phyloP scores from a whole-genome alignment of 306 rosid species.

The Acmispon strigosus region DNA sequence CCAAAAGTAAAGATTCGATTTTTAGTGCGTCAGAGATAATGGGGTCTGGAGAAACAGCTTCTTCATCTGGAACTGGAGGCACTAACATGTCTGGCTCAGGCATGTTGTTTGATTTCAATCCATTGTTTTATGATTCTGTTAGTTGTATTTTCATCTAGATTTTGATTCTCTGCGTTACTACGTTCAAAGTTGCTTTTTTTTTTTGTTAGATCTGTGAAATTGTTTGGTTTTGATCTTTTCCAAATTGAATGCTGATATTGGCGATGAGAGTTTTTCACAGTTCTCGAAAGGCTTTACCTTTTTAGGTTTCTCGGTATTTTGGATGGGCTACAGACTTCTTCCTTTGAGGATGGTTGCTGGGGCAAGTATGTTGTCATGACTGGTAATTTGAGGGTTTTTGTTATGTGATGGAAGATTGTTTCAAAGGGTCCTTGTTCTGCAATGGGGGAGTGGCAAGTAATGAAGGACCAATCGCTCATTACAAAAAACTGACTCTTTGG shows the following conservation, averaged over 20 bases:
- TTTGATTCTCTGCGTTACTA: background rate
- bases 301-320: background rate
- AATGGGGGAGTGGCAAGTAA: background rate
- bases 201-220: background rate
- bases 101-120: background rate
- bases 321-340: background rate
- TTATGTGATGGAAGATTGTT: background rate
- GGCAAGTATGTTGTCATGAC: background rate
- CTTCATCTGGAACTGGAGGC: background rate
- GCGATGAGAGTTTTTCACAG: background rate
- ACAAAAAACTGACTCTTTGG: no score
- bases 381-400: background rate
- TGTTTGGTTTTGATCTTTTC: background rate
- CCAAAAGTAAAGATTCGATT: slow-evolving; percentile 1
- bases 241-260: background rate
- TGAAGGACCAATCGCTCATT: background rate
- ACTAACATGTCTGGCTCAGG: slow-evolving; percentile 29
- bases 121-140: background rate
- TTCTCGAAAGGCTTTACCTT: background rate
- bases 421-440: background rate
- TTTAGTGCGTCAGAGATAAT: background rate
- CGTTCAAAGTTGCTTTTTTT: background rate
- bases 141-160: background rate
- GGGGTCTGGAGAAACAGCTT: slow-evolving; percentile 14
- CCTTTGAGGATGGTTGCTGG: background rate